phyloP scores from a whole-genome alignment of 176 grass and related monocot species.

The Oryza meyeriana region DNA sequence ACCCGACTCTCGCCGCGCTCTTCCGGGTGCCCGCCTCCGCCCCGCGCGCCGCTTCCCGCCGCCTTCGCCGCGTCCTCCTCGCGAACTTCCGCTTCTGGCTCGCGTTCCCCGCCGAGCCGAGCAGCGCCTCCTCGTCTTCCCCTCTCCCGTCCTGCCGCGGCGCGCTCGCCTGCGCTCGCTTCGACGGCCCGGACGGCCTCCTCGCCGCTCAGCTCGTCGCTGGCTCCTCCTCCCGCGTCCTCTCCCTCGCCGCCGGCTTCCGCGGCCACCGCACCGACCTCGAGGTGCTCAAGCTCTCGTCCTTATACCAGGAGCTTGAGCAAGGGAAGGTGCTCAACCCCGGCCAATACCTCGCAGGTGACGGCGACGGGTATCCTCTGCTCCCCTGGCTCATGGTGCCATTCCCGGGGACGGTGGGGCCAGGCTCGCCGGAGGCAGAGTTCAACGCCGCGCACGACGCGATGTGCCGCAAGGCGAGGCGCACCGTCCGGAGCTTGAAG shows the following conservation, averaged over 20 bases:
- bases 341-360: conserved; percentile 52
- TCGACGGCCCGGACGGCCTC: conserved; percentile 32
- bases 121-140: conserved; percentile 3
- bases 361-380: conserved; percentile 53
- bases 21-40: conserved; percentile 55
- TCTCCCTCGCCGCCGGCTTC: conserved; percentile 62
- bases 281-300: conserved; percentile 54
- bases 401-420: neutral
- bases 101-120: conserved; percentile 50
- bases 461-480: conserved; percentile 47
- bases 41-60: conserved; percentile 52
- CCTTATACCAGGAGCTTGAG: conserved; percentile 53
- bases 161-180: conserved; percentile 58
- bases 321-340: conserved; percentile 47
- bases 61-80: conserved; percentile 69
- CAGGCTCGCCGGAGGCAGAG: conserved; percentile 41
- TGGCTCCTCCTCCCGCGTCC: conserved; percentile 52
- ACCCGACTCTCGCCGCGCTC: conserved; percentile 37
- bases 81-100: conserved; percentile 88
- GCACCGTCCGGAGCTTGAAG: conserved; percentile 55
- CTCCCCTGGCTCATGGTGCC: conserved; percentile 79
- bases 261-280: conserved; percentile 54
- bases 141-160: conserved; percentile 59
- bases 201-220: conserved; percentile 62
- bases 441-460: conserved; percentile 56